Base-by-base conservation (phyloP, 345 rosid species). In the Melaleuca alternifolia region DNA sequence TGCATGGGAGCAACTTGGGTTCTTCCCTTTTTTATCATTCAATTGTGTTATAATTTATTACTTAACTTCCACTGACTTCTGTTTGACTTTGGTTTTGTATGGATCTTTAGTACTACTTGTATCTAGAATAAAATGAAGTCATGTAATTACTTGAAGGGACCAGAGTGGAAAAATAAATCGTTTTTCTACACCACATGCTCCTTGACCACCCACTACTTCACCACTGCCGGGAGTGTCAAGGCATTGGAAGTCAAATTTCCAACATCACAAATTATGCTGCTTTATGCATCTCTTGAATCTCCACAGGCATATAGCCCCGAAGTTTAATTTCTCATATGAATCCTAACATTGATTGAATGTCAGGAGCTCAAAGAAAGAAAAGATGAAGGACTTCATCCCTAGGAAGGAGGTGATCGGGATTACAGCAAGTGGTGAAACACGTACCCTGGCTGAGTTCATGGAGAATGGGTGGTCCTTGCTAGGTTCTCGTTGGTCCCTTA, bases 401-500 rank as follows among this genome's bases (percentile, higher is more conserved):
- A 87, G 76, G 89, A 95, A 96, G 89, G 96, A 96, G 90, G 98
- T 97, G 81, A 89, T 91, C 50, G 97, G 93, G 53, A 89, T 88
- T 62, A 91, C 88, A 75, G 89, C 86, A 28, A 88, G 92, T 28
- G 97, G 97, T 65, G 96, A 97, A 86, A 93, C 91, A 71, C 86
- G 21, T 91, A 88, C 88, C 50, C 86, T 94, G 21, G 99, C 98
- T 37, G 97, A 93, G 85, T 91, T 90, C 90, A 76, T 83, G 81
- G 94, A 89, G 51, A 89, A 85, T 56, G 87, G 85, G 21, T 97
- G 99, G 99, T 93, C 93, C 54, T 90, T 97, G 88, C 87, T 95
- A 90, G 95, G 93, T 88, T 91, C 95, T 61, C 89, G 89, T 82
- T 95, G 98, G 98, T 87, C 88, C 89, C 96, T 96, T 83, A 89